Evolutionary conservation across 768 basidiomycete species (phyloP).

Genomic region (Boletus sp.): DNA sequence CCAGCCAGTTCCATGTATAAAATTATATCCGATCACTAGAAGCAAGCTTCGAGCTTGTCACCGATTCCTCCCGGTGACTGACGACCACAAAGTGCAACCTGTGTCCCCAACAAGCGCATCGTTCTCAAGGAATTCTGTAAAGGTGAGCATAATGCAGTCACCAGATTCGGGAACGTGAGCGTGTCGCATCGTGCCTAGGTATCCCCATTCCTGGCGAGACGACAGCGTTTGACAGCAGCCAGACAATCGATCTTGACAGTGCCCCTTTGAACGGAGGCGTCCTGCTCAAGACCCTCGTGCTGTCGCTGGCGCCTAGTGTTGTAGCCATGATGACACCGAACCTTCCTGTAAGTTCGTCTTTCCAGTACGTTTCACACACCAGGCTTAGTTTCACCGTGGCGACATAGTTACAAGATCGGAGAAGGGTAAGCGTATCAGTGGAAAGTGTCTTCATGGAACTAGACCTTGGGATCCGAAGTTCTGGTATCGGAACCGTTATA

Average conservation of each 20-base stretch:
- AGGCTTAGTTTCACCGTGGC: neutral
- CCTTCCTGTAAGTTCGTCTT: neutral
- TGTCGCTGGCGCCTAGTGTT: no score
- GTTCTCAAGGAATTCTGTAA: neutral
- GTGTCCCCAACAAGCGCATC: neutral
- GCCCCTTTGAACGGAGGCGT: no score
- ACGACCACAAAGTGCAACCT: neutral
- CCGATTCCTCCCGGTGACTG: neutral
- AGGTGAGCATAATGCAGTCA: neutral
- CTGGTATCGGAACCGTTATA: no score
- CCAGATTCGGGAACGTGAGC: neutral
- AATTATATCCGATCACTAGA: neutral
- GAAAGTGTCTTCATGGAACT: neutral
- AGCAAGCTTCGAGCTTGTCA: neutral
- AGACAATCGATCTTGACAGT: no score
- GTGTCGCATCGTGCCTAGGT: neutral
- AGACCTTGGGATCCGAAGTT: no score
- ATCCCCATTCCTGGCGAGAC: neutral
- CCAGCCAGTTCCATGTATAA: no score
- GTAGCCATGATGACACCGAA: no score
- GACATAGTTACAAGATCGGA: no score
- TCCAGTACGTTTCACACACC: neutral
- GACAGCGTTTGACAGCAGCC: neutral
- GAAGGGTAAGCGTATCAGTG: no score
- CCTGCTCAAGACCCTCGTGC: no score